Conservation (phyloP, 768 basidiomycete species). For the Tulasnella sp. region DNA sequence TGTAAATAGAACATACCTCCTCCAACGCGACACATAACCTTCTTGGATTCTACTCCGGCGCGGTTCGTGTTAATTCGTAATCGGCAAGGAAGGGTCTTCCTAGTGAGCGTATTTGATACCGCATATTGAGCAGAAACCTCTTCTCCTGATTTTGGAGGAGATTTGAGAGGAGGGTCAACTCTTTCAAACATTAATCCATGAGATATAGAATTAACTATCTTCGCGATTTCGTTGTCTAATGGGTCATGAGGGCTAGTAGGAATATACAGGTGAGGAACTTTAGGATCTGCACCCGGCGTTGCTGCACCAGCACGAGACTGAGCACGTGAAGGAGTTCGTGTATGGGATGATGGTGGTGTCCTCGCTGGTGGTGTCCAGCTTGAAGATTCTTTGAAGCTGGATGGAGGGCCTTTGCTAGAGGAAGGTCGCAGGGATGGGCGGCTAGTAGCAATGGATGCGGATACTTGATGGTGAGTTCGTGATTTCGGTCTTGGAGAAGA, state of each 20-base stretch:
- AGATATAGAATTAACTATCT: slow-evolving; percentile 56
- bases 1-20: slow-evolving; percentile 42
- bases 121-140: slow-evolving; percentile 77
- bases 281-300: slow-evolving; percentile 44
- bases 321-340: slow-evolving; percentile 16
- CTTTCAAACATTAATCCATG: slow-evolving; percentile 71
- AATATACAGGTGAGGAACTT: slow-evolving; percentile 48
- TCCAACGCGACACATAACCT: slow-evolving; percentile 85
- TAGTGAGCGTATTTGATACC: slow-evolving; percentile 56
- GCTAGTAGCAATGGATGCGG: slow-evolving; percentile 23
- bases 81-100: slow-evolving; percentile 66
- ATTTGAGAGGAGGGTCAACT: slow-evolving; percentile 60
- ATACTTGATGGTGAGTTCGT: neutral
- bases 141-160: slow-evolving; percentile 53
- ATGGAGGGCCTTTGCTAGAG: slow-evolving; percentile 18
- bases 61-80: slow-evolving; percentile 69
- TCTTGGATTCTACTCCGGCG: slow-evolving; percentile 45
- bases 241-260: slow-evolving; percentile 61
- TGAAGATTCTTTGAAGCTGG: slow-evolving; percentile 18
- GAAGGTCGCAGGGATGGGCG: slow-evolving; percentile 15
- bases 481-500: slow-evolving; percentile 36
- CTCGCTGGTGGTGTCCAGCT: neutral
- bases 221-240: slow-evolving; percentile 66
- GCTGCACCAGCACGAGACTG: slow-evolving; percentile 41
- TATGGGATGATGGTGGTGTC: slow-evolving; percentile 11